Evolutionary conservation across 2,329 filamentous ascomycete species (phyloP), one percentile per base, ranked within the genome.

Genomic region (Truncatella angustata): DNA sequence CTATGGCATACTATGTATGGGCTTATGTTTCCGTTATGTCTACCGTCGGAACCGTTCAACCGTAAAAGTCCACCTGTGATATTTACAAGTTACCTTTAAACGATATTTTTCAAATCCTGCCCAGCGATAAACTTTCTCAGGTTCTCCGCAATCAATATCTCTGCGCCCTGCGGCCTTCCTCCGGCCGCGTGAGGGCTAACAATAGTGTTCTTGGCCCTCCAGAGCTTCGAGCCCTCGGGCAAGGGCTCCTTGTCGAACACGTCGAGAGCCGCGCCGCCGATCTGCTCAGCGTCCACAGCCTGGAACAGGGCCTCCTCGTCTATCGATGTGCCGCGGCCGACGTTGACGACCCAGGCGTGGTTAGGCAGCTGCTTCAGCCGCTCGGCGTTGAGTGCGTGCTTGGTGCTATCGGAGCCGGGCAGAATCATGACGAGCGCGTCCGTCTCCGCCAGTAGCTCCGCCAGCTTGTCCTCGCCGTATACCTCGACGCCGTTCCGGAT

Each of bases 361-460:
- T 75, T 76, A 34, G 82, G 82, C 55, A 86, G 67, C 42, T 76
- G 62, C 56, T 67, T 70, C 40, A 86, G 63, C 6, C 80, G 66
- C 65, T 82, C 78, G 24, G 71, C 73, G 58, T 79, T 80, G 54
- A 86, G 72, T 1, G 72, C 81, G 59, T 85, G 69, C 32, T 69
- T 70, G 23, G 82, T 86, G n/a, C 73, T 70, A 7, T 77, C 78
- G 32, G 76, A 76, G 0, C 82, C 82, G 0, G 82, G 82, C 6
- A 86, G 71, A 56, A 86, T 86, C 83, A 87, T 85, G 59, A 87
- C 82, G n/a, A 87, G 72, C 0, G 81, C 84, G 60, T 87, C 84
- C 0, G 82, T 85, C 63, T 76, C 61, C 28, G 76, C 70, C 32
- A 87, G 72, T 28, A 85, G 66, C 56, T 78, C 69, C 4, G 75